phyloP scores from a whole-genome alignment of 371 early-diverging fungal genomes.

The Mucor irregularis region DNA sequence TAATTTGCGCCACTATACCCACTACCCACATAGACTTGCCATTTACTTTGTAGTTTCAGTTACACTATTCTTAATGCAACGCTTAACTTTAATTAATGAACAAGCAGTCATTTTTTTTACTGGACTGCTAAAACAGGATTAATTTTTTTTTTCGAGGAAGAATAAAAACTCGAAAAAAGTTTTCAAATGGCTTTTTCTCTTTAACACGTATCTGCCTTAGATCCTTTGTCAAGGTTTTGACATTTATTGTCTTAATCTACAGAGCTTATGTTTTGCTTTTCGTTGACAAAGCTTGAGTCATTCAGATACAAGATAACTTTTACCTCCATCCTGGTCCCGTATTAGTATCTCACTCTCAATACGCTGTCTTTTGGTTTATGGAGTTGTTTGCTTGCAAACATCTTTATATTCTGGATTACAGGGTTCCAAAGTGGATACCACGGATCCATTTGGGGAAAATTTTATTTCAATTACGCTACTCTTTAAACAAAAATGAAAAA shows the following conservation, averaged over 20 bases:
- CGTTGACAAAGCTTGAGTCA: conserved; percentile 53
- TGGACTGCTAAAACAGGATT: conserved; percentile 4
- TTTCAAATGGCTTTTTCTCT: conserved; percentile 8
- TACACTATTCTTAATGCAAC: no score
- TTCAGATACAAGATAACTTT: conserved; percentile 44
- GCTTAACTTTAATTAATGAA: no score
- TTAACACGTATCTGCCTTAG: conserved; percentile 45
- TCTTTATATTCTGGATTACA: no score
- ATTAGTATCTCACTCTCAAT: conserved; percentile 7
- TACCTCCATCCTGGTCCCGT: conserved; percentile 45
- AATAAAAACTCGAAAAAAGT: conserved; percentile 3
- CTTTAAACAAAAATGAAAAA: no score
- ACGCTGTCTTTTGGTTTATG: no score
- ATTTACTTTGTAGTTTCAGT: no score
- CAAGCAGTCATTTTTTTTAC: background rate
- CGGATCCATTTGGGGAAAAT: no score
- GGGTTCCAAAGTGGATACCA: no score
- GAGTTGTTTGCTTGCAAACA: no score
- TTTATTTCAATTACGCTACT: no score
- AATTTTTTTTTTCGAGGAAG: conserved; percentile 1
- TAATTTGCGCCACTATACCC: background rate
- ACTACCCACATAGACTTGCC: no score
- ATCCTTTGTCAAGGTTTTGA: conserved; percentile 44
- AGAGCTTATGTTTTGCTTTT: conserved; percentile 36
- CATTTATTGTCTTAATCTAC: conserved; percentile 9